Evolutionary conservation across 2,329 filamentous ascomycete genomes (phyloP), one percentile per base, ranked within the genome.

Genomic region (Neonectria coccinea): DNA sequence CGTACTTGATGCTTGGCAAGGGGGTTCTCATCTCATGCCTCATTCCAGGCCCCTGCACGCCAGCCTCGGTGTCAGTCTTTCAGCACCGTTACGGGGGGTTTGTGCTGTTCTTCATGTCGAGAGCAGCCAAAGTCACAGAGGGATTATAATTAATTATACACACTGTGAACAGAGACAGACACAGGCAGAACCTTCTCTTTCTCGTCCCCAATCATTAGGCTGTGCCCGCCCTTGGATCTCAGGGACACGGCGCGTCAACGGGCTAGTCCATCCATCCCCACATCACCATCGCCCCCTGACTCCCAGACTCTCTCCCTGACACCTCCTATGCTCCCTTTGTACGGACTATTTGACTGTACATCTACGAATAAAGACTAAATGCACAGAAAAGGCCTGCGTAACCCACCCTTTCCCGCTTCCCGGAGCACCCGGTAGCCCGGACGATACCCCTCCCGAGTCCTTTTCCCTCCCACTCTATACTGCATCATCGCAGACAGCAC

Each of bases 381-480:
- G 25, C 25, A 25, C 25, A 6, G 25, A 25, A 25, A 3, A 25
- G n/a, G 29, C 5, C 14, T 25, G 29, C 29, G 47, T 31, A 31
- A 51, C 31, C 48, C 27, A 11, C 29, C 48, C 27, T 31, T 36
- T n/a, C 48, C 27, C 48, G 18, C 18, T 27, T 51, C 29, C 48
- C 48, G 48, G 48, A 33, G 48, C 29, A 51, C 48, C 48, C 29
- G 27, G 48, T 22, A 27, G 29, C 27, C 48, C 48, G 27, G 48
- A 51, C n/a, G n/a, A 22, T 12, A 6, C 48, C 29, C 29, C 27
- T 51, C n/a, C 29, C 48, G 48, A n/a, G 39, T 20, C n/a, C 11
- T 18, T 42, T 42, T 8, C n/a, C 39, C n/a, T n/a, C n/a, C n/a
- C n/a, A n/a, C n/a, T n/a, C 14, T 27, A n/a, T 36, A 12, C n/a